These are phyloP conservation scores for Kokia cookei DNA, from an alignment of 441 rosid species.

Conservation along the genomic window DNA sequence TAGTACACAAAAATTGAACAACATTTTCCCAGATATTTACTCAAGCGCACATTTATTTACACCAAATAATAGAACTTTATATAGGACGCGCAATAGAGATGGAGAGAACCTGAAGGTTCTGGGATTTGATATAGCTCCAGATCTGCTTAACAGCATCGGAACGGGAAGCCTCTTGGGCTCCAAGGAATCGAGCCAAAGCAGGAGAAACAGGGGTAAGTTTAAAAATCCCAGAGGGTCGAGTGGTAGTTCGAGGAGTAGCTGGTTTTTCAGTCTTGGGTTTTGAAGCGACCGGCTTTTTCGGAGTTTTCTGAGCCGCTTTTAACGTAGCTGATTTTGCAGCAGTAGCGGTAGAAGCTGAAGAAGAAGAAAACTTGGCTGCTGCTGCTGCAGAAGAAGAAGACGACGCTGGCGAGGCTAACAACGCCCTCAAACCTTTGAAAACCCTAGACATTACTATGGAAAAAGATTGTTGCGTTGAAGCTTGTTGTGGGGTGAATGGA, in stretches of 20 bases:
- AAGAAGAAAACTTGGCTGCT: conserved; percentile 3
- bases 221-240: conserved; percentile 36
- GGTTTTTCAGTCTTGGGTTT: conserved; percentile 6
- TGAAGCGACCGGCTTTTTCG: conserved; percentile 17
- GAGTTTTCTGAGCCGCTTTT: conserved; percentile 17
- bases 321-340: conserved; percentile 20
- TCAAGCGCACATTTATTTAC: background rate
- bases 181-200: conserved; percentile 59
- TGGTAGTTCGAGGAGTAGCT: conserved; percentile 12
- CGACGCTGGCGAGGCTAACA: conserved; percentile 42
- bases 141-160: conserved; percentile 56
- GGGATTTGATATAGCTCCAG: conserved; percentile 71
- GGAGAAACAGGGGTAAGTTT: conserved; percentile 58
- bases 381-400: conserved; percentile 3
- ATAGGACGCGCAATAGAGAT: background rate
- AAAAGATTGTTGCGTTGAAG: too few species aligned
- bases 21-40: background rate
- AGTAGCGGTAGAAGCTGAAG: conserved; percentile 14
- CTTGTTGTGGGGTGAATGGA: too few species aligned
- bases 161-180: conserved; percentile 57
- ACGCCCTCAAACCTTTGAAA: conserved; percentile 50
- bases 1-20: background rate
- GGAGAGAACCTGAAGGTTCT: conserved; percentile 68
- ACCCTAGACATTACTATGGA: conserved; percentile 32
- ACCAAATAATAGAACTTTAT: background rate